Base-by-base conservation (phyloP, 2,329 filamentous ascomycete genomes). In the Fusarium sp. region DNA sequence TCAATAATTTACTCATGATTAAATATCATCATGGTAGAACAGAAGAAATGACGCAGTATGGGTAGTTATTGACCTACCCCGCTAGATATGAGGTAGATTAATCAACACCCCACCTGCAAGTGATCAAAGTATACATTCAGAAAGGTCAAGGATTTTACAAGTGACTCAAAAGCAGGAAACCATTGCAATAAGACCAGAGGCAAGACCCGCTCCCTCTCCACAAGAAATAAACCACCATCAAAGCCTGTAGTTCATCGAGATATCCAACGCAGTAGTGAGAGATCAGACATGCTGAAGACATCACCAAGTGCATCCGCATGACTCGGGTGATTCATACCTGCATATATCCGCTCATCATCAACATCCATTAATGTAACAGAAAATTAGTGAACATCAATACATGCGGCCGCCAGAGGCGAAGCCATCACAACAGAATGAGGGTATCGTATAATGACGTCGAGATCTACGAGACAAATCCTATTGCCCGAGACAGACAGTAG, bases 381-480 rank as follows among this genome's bases (percentile, higher is more conserved):
- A 45, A 41, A 30, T 20, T 15, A 28, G 41, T 41, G n/a, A 36
- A 36, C 4, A 57, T 30, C n/a, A 39, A 26, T 34, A n/a, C 36
- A 18, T 58, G 36, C 52, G 50, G 56, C 58, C 57, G 34, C 50
- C 20, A 38, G 47, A 68, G 45, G 48, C 54, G 54, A 60, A 18
- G 58, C 30, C 45, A 55, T 58, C 56, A 22, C 24, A 56, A 41
- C 30, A 58, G 38, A 20, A 54, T 30, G 57, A 54, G 18, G 20
- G n/a, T 54, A 55, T 74, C 44, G 57, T 71, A 47, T 22, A 56
- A 64, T 74, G 71, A 74, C 71, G 62, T 74, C 55, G 67, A 39
- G 66, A 74, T 74, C 58, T 74, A 74, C 67, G 62, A 36, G n/a
- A 50, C 44, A 24, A 67, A 71, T 26, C 66, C 55, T 52, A 48